Evolutionary conservation across 2,329 filamentous ascomycete species (phyloP), one percentile per base, ranked within the genome.

Genomic region (Alternaria infectoria): DNA sequence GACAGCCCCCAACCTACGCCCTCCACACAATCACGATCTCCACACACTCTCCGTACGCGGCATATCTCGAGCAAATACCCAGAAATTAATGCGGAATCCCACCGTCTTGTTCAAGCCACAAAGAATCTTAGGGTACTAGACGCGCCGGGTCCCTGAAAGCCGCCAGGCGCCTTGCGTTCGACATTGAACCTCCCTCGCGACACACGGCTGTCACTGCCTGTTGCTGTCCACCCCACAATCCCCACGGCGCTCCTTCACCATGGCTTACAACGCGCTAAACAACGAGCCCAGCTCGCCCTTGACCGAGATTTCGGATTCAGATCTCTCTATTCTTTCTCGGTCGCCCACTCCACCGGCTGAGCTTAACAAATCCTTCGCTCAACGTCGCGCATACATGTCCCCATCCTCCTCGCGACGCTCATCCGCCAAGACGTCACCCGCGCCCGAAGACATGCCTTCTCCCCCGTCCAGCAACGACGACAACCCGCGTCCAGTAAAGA

Each of bases 401-500:
- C 78, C 78, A 2, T 79, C 81, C 13, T 82, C 82, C 12, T 84
- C 83, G 25, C 81, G 83, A 65, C 78, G 81, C 58, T 82, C 81
- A 19, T 84, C 83, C 25, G 77, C 81, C 57, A 81, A 78, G 70
- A 77, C 79, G 23, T 82, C 82, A n/a, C 83, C 83, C 12, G 77
- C 74, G 15, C 83, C 83, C 21, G 81, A 84, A 67, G 77, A 76
- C 65, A 83, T 82, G 78, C 77, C 82, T 32, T 78, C 78, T 3
- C 78, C 81, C 60, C 74, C 78, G 21, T 77, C 78, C 68, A 80
- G 81, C 76, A 84, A 87, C 77, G 85, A 85, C 77, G 89, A 92
- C 73, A 89, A 88, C 55, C 87, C 86, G 50, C 89, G 89, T 40
- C 91, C 92, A 30, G 83, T 89, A 58, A 97, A 96, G 84, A 91